Percentiles rank a stretch among this genome's conserved stretches.
These are phyloP conservation scores for Sporothrix variecibatus DNA, from an alignment of 2,329 filamentous ascomycete species.

Conservation along the genomic window DNA sequence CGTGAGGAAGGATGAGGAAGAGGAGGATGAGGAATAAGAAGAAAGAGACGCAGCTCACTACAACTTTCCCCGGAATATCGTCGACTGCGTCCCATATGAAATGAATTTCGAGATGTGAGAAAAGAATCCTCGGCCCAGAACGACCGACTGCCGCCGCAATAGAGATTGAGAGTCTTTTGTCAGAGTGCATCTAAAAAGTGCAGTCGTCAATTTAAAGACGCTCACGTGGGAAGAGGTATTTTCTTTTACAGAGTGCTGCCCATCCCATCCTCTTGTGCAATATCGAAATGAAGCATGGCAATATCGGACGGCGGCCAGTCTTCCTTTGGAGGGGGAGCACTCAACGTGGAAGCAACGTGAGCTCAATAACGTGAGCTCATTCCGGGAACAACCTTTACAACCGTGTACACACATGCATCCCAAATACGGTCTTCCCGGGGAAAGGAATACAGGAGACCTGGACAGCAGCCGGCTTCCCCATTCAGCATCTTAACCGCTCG, in stretches of 20 bases:
- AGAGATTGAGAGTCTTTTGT: neutral
- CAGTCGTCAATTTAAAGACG: neutral
- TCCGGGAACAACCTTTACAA: neutral
- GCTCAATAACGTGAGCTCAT: neutral
- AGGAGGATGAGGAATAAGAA: neutral
- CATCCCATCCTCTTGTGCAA: neutral
- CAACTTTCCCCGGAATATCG: neutral
- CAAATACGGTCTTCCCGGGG: neutral
- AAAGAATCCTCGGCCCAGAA: neutral
- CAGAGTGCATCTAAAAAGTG: neutral
- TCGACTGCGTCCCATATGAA: neutral
- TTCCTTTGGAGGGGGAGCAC: neutral
- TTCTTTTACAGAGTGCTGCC: neutral
- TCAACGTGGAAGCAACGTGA: conserved; percentile 5
- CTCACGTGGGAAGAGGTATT: conserved; percentile 7
- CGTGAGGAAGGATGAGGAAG: neutral
- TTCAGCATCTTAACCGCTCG: conserved; percentile 12
- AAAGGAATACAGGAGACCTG: too few relatives aligned
- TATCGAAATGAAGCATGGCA: neutral
- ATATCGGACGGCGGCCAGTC: neutral
- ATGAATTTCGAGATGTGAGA: neutral
- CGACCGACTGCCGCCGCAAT: neutral
- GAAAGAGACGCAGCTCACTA: neutral
- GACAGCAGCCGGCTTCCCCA: neutral
- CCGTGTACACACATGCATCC: neutral